Evolutionary conservation across 2,329 filamentous ascomycete species (phyloP).

Genomic region (Fusarium ambrosium): DNA sequence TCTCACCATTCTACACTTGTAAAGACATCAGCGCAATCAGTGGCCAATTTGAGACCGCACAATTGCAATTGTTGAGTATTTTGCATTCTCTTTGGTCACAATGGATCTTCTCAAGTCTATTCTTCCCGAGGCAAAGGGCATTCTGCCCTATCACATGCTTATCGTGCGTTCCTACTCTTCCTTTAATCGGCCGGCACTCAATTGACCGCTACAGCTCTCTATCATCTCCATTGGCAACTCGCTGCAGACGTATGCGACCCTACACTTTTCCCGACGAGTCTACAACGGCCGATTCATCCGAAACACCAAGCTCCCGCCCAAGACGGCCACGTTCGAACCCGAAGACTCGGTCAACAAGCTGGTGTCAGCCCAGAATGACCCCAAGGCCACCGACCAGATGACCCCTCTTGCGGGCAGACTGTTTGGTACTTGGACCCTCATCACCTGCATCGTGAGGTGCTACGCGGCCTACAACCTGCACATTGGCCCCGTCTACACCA

Average conservation of each 20-base stretch:
- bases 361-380: conserved; percentile 59
- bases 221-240: conserved; percentile 87
- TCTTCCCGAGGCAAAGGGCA: conserved; percentile 65
- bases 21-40: not conserved
- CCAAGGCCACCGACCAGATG: conserved; percentile 69
- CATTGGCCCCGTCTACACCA: conserved; percentile 79
- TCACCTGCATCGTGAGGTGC: conserved; percentile 81
- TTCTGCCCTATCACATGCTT: conserved; percentile 71
- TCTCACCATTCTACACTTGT: conserved; percentile 9
- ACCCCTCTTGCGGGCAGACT: conserved; percentile 83
- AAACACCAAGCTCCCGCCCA: conserved; percentile 61
- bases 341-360: conserved; percentile 69
- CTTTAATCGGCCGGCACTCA: conserved; percentile 11
- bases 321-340: conserved; percentile 59
- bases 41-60: not conserved
- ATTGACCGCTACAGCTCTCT: conserved; percentile 73
- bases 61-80: conserved; percentile 25
- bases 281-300: conserved; percentile 78
- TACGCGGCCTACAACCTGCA: conserved; percentile 88
- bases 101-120: conserved; percentile 63
- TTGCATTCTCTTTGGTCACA: not conserved
- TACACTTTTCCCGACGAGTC: conserved; percentile 86
- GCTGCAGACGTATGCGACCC: conserved; percentile 84
- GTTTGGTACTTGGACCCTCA: conserved; percentile 90
- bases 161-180: conserved; percentile 57